phyloP scores from a whole-genome alignment of 2,329 filamentous ascomycete genomes.

The Epichloe coenophiala region DNA sequence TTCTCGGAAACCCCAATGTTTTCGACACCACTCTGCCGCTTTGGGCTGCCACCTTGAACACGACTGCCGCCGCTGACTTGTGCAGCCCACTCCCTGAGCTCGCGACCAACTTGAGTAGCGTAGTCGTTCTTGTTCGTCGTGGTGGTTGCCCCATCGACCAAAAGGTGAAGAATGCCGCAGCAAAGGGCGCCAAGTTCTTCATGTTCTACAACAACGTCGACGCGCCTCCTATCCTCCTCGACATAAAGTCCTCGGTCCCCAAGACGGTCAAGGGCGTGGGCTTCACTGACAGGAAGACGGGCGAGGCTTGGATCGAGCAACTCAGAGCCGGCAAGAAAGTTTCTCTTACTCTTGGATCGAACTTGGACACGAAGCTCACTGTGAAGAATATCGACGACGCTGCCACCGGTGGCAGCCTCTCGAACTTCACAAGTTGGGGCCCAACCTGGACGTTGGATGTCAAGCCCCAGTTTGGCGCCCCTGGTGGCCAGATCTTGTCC shows the following conservation, averaged over 20 bases:
- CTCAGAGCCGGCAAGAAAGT: slow-evolving; percentile 26
- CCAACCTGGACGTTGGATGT: slow-evolving; percentile 26
- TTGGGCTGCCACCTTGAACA: slow-evolving; percentile 28
- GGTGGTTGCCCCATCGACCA: slow-evolving; percentile 29
- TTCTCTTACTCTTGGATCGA: slow-evolving; percentile 22
- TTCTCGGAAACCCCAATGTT: slow-evolving; percentile 21
- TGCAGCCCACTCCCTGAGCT: slow-evolving; percentile 35
- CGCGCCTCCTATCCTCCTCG: too few species aligned
- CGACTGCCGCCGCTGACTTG: slow-evolving; percentile 28
- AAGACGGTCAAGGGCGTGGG: too few species aligned
- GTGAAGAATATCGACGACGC: background rate
- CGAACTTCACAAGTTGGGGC: slow-evolving; percentile 22
- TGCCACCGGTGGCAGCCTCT: slow-evolving; percentile 2
- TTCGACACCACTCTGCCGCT: slow-evolving; percentile 29
- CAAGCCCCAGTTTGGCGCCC: slow-evolving; percentile 25
- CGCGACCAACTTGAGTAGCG: slow-evolving; percentile 36
- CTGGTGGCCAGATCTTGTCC: slow-evolving; percentile 28
- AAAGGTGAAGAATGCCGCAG: slow-evolving; percentile 6
- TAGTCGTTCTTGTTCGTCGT: slow-evolving; percentile 40
- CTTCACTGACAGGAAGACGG: too few species aligned
- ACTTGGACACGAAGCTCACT: slow-evolving; percentile 3
- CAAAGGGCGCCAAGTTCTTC: slow-evolving; percentile 43
- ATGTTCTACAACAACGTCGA: slow-evolving; percentile 44
- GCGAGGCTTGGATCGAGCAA: slow-evolving; percentile 24
- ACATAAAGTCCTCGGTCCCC: too few species aligned